Evolutionary conservation across 495 filamentous ascomycete species (phyloP), one percentile per base, ranked within the genome.

Genomic region (Parathielavia appendiculata): DNA sequence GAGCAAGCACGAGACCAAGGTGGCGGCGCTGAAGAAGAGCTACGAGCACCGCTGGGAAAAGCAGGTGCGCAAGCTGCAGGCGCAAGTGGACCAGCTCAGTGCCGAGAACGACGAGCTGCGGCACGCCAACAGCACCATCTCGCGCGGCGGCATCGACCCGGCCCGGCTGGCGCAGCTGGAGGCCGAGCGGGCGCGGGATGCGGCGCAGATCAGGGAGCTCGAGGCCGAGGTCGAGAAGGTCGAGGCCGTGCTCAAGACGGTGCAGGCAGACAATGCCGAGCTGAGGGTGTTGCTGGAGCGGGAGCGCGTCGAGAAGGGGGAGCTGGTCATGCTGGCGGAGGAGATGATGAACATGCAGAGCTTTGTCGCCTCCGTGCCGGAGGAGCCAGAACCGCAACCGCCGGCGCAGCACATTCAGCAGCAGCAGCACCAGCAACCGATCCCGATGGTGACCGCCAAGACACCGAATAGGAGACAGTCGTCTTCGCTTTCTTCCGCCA

Each of bases 1-100:
- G 73, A 81, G 83, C 68, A 98, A 98, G 69, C 95, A 98, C 68
- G 92, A 96, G 74, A 87, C 84, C 47, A 98, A 98, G 74, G 92
- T 97, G 26, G 82, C 87, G 0, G 91, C 91, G 9, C 78, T 98
- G 57, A 97, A 97, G 75, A 96, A 96, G 71, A 91, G 86, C 70
- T 97, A 97, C 71, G 90, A 96, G 66, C 79, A 79, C 43, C 83
- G 92, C 47, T 91, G 89, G 84, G 90, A 95, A 68, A 92, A 93
- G 75, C 90, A 86, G 59, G 76, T 90, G 34, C 78, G 79, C 30
- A 87, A 90, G 62, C 81, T 92, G 3, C 87, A 96, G 69, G 73
- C 71, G 2, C 82, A 85, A 56, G 69, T 95, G 14, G 83, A 85
- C 46, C 77, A 85, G 26, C 77, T 90, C 12, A 75, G 69, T 23